These are phyloP conservation scores for Thielaviopsis euricoi DNA, from an alignment of 2,329 filamentous ascomycete genomes.

Conservation along the genomic window DNA sequence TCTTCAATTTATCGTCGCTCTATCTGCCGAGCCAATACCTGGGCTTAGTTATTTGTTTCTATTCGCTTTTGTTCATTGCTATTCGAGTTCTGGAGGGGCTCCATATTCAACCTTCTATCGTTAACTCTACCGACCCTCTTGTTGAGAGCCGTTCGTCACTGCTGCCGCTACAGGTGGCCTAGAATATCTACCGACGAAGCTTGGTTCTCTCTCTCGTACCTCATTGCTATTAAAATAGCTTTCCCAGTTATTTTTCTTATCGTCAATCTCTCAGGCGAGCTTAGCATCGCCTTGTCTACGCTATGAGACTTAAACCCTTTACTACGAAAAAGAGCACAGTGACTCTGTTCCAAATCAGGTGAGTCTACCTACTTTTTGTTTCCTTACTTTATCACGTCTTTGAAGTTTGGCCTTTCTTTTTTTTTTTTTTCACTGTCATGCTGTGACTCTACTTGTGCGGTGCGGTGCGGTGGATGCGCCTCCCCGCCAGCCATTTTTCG, in stretches of 20 bases:
- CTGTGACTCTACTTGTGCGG: neutral
- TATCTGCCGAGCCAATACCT: neutral
- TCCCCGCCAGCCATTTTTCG: neutral
- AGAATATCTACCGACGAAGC: neutral
- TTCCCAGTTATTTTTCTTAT: neutral
- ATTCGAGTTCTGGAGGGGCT: neutral
- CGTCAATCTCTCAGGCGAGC: neutral
- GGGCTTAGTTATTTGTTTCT: neutral
- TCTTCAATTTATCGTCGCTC: neutral
- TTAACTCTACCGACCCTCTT: neutral
- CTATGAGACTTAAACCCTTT: constrained; percentile 12
- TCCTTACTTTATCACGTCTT: neutral
- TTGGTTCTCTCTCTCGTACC: neutral
- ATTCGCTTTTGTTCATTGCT: neutral
- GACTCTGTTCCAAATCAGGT: constrained; percentile 11
- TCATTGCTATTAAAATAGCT: neutral
- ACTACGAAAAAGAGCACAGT: constrained; percentile 11
- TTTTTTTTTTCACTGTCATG: neutral
- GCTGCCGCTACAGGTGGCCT: neutral
- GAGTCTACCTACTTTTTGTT: neutral
- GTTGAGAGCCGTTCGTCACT: neutral
- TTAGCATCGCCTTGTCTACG: neutral
- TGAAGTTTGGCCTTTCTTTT: neutral
- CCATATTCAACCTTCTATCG: neutral
- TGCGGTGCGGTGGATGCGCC: neutral